These are phyloP conservation scores for Amoebophrya sp. DNA, from an alignment of 169 alveolate genomes.

Conservation along the genomic window DNA sequence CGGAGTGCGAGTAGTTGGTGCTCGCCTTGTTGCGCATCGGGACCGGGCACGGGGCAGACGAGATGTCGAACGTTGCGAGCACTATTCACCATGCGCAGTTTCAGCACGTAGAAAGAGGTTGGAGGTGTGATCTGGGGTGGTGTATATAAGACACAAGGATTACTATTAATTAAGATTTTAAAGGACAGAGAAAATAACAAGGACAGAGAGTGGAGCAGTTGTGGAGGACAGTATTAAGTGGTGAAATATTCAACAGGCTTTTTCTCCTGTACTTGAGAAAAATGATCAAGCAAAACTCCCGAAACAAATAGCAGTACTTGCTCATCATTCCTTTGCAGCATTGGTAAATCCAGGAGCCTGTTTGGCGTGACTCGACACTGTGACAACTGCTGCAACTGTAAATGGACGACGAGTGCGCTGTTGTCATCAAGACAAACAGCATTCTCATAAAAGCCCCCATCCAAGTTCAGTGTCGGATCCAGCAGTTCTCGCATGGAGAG, in stretches of 20 bases:
- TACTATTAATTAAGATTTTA: no score
- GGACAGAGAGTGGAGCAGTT: no score
- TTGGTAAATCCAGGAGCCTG: neutral
- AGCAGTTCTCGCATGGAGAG: slow-evolving; percentile 4
- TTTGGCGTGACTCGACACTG: neutral
- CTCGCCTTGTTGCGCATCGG: neutral
- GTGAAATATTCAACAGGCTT: no score
- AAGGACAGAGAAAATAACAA: no score
- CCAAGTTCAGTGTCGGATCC: neutral
- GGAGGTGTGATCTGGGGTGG: no score
- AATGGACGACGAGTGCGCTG: neutral
- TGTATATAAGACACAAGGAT: no score
- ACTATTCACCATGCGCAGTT: neutral
- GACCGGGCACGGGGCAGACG: neutral
- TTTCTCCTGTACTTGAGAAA: neutral
- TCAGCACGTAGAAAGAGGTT: neutral
- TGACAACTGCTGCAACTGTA: neutral
- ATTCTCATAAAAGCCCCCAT: neutral
- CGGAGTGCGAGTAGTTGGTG: neutral
- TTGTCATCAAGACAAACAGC: neutral
- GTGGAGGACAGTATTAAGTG: no score
- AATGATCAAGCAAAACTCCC: neutral
- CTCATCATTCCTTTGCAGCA: neutral
- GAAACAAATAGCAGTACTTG: neutral
- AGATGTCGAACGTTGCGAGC: neutral